Percentiles rank a stretch among this genome's conserved stretches.
Conservation (phyloP, 441 rosid genomes). For the Metrosideros polymorpha region DNA sequence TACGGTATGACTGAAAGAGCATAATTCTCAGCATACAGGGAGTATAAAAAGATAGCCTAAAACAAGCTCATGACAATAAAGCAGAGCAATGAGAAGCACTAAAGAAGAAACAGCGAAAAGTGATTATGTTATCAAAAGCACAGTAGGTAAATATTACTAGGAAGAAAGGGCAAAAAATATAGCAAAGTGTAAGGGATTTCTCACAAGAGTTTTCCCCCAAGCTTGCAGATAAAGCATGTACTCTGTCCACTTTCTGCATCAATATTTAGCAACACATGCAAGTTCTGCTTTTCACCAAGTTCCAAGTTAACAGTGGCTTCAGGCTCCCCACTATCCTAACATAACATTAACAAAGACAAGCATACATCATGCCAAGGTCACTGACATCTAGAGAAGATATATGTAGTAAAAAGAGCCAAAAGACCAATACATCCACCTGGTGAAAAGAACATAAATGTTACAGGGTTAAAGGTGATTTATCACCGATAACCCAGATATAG, state of each 20-base stretch:
- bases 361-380: conserved; percentile 7
- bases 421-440: neutral
- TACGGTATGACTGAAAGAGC: neutral
- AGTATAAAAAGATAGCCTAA: neutral
- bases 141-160: neutral
- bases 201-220: conserved; percentile 46
- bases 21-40: neutral
- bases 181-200: conserved; percentile 19
- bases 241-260: conserved; percentile 10
- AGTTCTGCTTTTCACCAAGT: conserved; percentile 11
- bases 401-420: neutral
- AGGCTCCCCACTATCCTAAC: conserved; percentile 49
- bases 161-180: neutral
- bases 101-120: neutral
- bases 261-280: conserved; percentile 11
- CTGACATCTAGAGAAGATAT: neutral
- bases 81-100: neutral
- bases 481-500: neutral
- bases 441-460: neutral
- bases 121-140: neutral
- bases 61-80: neutral
- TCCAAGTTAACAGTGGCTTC: conserved; percentile 19
- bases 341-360: conserved; percentile 21
- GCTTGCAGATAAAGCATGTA: conserved; percentile 35
- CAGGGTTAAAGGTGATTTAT: neutral